Percentiles rank a stretch among this genome's conserved stretches.
Conservation (phyloP, 805 yeast species). For the Candida dajiaensis region DNA sequence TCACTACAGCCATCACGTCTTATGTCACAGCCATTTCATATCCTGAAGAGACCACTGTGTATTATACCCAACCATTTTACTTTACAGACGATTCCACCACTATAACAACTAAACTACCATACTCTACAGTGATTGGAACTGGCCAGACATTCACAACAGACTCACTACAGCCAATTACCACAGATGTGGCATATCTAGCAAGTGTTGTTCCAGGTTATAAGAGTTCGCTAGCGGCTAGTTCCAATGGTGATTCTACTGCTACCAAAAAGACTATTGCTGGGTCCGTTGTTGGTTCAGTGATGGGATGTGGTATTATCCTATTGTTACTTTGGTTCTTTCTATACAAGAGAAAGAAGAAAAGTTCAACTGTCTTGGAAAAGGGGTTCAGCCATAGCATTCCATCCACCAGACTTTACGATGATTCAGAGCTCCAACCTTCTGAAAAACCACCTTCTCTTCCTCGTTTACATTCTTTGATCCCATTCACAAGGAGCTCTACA, state of each 20-base stretch:
- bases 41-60: constrained; percentile 10
- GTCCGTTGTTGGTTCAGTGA: constrained; percentile 23
- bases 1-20: not conserved
- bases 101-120: constrained; percentile 15
- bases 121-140: constrained; percentile 8
- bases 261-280: constrained; percentile 20
- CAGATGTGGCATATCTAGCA: constrained; percentile 16
- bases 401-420: constrained; percentile 21
- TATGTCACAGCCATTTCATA: constrained; percentile 1
- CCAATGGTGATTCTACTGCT: not conserved
- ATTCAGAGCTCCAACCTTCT: constrained; percentile 2
- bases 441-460: not conserved
- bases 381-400: constrained; percentile 22
- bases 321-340: constrained; percentile 13
- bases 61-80: constrained; percentile 16
- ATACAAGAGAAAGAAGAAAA: constrained; percentile 6
- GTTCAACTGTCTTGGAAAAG: constrained; percentile 7
- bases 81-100: constrained; percentile 17
- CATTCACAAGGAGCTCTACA: constrained; percentile 3
- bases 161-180: constrained; percentile 10
- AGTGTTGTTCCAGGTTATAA: constrained; percentile 8
- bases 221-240: not conserved
- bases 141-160: not conserved
- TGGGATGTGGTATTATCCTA: constrained; percentile 13
- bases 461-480: not conserved